These are phyloP conservation scores for Limnomonas spitsbergensis DNA, from an alignment of 139 green algal genomes.

Conservation along the genomic window DNA sequence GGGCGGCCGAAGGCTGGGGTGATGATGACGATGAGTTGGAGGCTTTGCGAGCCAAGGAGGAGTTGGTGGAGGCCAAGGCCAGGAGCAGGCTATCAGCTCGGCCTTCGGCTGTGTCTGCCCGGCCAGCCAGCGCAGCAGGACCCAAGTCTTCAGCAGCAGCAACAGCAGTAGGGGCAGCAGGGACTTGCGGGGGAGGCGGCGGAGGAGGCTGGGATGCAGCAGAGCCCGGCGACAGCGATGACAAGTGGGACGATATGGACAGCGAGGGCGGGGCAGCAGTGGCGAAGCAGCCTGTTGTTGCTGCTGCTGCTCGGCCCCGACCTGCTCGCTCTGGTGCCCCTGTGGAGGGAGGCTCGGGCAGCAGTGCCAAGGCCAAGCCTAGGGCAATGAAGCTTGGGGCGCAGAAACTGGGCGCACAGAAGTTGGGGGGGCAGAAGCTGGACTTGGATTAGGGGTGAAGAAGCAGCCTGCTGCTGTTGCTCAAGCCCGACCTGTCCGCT, in stretches of 20 bases:
- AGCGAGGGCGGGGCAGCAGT: not conserved
- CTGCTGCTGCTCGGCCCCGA: no score
- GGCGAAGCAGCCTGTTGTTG: not conserved
- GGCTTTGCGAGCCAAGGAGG: not conserved
- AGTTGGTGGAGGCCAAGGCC: not conserved
- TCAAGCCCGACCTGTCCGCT: no score
- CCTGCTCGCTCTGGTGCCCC: not conserved
- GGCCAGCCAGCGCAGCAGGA: not conserved
- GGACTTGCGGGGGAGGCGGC: not conserved
- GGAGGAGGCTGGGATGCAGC: not conserved
- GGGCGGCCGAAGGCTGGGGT: slow-evolving; percentile 15
- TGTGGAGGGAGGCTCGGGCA: not conserved
- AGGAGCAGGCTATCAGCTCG: not conserved
- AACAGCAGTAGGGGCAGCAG: not conserved
- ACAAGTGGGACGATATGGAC: not conserved
- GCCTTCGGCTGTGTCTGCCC: not conserved
- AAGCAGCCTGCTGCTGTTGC: no score
- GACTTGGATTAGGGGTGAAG: not conserved
- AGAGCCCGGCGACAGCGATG: not conserved
- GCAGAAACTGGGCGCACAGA: slow-evolving; percentile 25
- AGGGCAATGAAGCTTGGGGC: slow-evolving; percentile 20
- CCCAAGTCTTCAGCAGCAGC: not conserved
- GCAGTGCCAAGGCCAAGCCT: not conserved
- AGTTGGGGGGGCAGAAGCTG: not conserved
- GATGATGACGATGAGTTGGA: slow-evolving; percentile 7